These are phyloP conservation scores for Pseudozyma pruni DNA, from an alignment of 1,284 basidiomycete species.

Conservation along the genomic window DNA sequence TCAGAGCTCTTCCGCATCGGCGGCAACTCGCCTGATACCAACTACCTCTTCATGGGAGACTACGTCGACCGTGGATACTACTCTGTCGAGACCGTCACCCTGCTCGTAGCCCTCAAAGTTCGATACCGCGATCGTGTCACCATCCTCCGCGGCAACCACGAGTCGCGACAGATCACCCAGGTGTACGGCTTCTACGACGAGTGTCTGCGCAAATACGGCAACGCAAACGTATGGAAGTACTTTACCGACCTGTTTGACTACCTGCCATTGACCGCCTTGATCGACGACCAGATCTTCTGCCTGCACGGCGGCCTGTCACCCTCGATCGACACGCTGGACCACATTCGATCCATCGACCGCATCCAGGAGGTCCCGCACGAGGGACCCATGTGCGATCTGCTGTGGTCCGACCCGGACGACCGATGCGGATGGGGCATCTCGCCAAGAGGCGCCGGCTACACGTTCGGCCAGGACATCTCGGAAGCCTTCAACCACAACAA, in stretches of 20 bases:
- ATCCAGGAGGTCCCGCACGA: slow-evolving; percentile 99
- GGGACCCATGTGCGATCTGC: slow-evolving; percentile 97
- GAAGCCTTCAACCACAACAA: slow-evolving; percentile 99
- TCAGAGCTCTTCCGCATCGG: slow-evolving; percentile 99
- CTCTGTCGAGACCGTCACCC: slow-evolving; percentile 97
- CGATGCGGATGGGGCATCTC: slow-evolving; percentile 99
- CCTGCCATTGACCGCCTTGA: slow-evolving; percentile 93
- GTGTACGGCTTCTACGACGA: slow-evolving; percentile 99
- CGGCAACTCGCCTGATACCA: slow-evolving; percentile 98
- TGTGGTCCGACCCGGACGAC: slow-evolving; percentile 99
- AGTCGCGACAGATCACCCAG: slow-evolving; percentile 98
- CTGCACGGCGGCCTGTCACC: slow-evolving; percentile 97
- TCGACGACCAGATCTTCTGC: slow-evolving; percentile 99
- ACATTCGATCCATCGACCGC: slow-evolving; percentile 96
- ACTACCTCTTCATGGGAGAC: slow-evolving; percentile 99
- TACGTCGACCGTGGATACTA: slow-evolving; percentile 99
- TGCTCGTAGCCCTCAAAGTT: slow-evolving; percentile 97
- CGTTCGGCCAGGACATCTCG: slow-evolving; percentile 98
- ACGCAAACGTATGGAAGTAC: slow-evolving; percentile 99
- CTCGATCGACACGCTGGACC: slow-evolving; percentile 98
- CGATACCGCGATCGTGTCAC: slow-evolving; percentile 98
- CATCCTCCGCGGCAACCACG: slow-evolving; percentile 97
- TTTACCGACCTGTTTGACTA: slow-evolving; percentile 99
- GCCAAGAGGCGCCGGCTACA: slow-evolving; percentile 97
- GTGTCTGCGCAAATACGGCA: slow-evolving; percentile 98